phyloP scores from a whole-genome alignment of 2,329 filamentous ascomycete species.

The Pyricularia pennisetigena region DNA sequence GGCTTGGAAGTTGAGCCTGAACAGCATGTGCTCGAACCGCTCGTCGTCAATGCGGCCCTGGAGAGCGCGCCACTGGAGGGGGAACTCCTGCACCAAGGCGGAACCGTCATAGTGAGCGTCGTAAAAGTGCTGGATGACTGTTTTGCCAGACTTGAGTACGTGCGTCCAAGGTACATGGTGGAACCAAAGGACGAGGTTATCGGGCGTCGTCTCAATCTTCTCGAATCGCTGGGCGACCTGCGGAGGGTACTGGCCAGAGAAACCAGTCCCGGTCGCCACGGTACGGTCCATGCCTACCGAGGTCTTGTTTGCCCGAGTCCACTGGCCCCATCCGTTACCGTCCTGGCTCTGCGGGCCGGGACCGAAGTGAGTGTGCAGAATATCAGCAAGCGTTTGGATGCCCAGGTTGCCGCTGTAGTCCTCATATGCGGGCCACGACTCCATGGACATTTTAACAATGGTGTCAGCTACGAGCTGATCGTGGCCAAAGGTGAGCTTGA shows the following conservation, averaged over 20 bases:
- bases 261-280: constrained; percentile 55
- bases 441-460: constrained; percentile 54
- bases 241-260: constrained; percentile 54
- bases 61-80: constrained; percentile 41
- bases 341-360: constrained; percentile 59
- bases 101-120: constrained; percentile 43
- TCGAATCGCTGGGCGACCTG: constrained; percentile 51
- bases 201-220: constrained; percentile 51
- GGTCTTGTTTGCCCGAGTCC: constrained; percentile 53
- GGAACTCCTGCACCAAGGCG: constrained; percentile 49
- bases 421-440: constrained; percentile 62
- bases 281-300: constrained; percentile 65
- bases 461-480: constrained; percentile 44
- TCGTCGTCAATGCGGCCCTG: constrained; percentile 47
- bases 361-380: constrained; percentile 56
- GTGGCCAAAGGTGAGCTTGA: constrained; percentile 52
- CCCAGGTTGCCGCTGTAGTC: constrained; percentile 63
- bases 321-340: constrained; percentile 60
- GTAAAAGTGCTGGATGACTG: constrained; percentile 50
- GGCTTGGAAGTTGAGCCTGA: constrained; percentile 53
- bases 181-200: constrained; percentile 63
- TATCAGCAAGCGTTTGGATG: constrained; percentile 59
- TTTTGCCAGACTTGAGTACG: constrained; percentile 49
- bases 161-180: constrained; percentile 64
- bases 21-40: constrained; percentile 48